phyloP scores from a whole-genome alignment of 495 filamentous ascomycete genomes.

The Letharia lupina region DNA sequence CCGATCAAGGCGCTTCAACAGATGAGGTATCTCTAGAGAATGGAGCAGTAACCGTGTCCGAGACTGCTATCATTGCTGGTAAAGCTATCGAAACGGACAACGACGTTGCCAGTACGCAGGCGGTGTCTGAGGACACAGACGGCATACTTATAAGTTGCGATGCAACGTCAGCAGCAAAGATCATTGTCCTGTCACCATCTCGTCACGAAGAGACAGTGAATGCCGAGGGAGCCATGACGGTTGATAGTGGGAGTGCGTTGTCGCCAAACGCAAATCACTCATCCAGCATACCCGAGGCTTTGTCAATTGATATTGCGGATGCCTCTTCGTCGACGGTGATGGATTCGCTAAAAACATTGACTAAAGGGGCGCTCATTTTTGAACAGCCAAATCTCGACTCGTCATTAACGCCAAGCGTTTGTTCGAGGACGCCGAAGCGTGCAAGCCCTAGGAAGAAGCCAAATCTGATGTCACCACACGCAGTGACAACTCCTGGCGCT shows the following conservation, averaged over 20 bases:
- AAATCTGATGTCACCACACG: neutral
- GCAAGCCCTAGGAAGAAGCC: neutral
- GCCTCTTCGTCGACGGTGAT: neutral
- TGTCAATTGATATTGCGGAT: neutral
- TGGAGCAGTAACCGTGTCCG: neutral
- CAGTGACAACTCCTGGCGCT: neutral
- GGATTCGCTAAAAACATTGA: neutral
- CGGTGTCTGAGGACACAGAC: neutral
- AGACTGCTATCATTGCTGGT: neutral
- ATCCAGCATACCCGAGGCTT: neutral
- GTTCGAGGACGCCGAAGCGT: neutral
- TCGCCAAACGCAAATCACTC: neutral
- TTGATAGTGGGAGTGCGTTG: neutral
- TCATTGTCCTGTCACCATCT: neutral
- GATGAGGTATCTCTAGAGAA: neutral
- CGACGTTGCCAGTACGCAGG: neutral
- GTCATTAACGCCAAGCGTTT: neutral
- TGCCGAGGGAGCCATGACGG: neutral
- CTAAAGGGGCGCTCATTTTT: neutral
- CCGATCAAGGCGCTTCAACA: neutral
- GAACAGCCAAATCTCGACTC: neutral
- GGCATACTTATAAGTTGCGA: neutral
- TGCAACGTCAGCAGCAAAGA: neutral
- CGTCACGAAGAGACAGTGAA: neutral
- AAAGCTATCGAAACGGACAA: neutral